These are phyloP conservation scores for Erucastrum elatum DNA, from an alignment of 345 rosid genomes.

Conservation along the genomic window DNA sequence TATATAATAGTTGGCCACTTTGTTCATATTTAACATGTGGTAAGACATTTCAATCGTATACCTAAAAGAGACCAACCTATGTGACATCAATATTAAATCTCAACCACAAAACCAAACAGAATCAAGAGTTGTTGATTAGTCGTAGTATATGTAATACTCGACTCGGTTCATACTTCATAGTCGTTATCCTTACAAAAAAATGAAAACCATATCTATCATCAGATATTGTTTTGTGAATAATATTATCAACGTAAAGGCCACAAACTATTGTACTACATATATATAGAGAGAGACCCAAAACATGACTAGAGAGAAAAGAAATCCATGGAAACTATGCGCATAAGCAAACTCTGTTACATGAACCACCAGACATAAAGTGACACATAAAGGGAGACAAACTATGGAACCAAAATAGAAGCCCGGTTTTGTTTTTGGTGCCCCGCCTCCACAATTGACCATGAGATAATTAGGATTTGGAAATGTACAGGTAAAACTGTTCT, in stretches of 20 bases:
- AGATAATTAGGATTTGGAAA: neutral
- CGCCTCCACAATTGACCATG: neutral
- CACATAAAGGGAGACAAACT: too few relatives aligned
- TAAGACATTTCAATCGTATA: conserved; percentile 34
- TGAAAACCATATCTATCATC: neutral
- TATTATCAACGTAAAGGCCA: too few relatives aligned
- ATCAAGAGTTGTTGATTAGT: conserved; percentile 19
- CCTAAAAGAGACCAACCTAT: conserved; percentile 34
- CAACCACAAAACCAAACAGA: conserved; percentile 16
- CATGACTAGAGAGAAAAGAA: too few relatives aligned
- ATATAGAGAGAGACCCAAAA: too few relatives aligned
- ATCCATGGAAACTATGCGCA: too few relatives aligned
- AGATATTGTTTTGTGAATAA: too few relatives aligned
- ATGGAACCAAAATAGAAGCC: too few relatives aligned
- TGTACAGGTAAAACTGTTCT: neutral
- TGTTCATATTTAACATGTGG: conserved; percentile 38
- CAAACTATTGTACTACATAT: too few relatives aligned
- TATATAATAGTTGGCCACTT: neutral
- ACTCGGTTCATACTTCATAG: neutral
- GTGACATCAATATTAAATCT: neutral
- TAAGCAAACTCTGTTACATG: too few relatives aligned
- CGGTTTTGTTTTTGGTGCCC: too few relatives aligned
- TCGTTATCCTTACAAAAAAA: neutral
- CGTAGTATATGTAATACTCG: neutral
- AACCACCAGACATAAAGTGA: too few relatives aligned